Percentiles rank a stretch among this genome's conserved stretches.
phyloP scores from a whole-genome alignment of 2,329 filamentous ascomycete genomes.

The Coleophoma crateriformis region DNA sequence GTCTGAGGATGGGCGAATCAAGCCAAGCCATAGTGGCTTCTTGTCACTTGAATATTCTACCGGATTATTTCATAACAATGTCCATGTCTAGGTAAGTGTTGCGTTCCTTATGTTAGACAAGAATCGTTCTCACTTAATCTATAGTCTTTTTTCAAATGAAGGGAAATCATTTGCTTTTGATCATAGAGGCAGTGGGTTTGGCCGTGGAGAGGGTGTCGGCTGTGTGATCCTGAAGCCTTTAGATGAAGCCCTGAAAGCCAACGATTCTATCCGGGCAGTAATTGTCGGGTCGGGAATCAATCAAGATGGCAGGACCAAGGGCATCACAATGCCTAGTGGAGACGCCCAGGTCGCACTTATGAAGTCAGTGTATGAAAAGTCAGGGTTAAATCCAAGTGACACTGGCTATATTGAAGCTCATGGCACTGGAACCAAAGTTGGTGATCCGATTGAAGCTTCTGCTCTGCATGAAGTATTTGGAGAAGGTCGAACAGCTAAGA shows the following conservation, averaged over 20 bases:
- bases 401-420: conserved; percentile 7
- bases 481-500: neutral
- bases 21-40: conserved; percentile 7
- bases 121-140: no score
- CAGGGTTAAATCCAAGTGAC: neutral
- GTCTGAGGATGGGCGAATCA: conserved; percentile 38
- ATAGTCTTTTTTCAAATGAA: neutral
- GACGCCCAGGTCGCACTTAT: conserved; percentile 29
- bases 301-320: conserved; percentile 52
- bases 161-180: conserved; percentile 36
- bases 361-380: conserved; percentile 1
- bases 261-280: conserved; percentile 50
- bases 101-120: conserved; percentile 23
- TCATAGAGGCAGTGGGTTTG: conserved; percentile 52
- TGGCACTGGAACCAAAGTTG: conserved; percentile 7
- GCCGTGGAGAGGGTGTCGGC: conserved; percentile 55
- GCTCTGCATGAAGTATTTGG: neutral
- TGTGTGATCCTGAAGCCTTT: conserved; percentile 54
- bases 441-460: conserved; percentile 7
- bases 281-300: conserved; percentile 47
- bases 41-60: conserved; percentile 4
- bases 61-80: conserved; percentile 4
- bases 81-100: conserved; percentile 1
- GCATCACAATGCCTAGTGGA: conserved; percentile 47
- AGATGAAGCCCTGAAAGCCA: conserved; percentile 48